Evolutionary conservation across 129 eudicot genomes (phyloP).

Genomic region (Centella asiatica): DNA sequence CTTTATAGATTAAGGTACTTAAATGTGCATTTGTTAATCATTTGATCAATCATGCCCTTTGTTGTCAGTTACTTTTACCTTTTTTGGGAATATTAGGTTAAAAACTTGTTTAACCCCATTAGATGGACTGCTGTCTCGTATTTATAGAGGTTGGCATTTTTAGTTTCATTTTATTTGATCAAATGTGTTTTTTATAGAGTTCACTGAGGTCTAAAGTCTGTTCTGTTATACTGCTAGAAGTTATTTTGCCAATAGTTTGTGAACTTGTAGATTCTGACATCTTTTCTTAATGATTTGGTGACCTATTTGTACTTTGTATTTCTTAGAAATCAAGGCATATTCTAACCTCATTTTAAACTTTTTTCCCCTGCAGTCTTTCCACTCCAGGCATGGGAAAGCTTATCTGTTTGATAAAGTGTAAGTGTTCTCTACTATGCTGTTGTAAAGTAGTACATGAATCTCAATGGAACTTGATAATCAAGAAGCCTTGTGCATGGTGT

Average conservation of each 20-base stretch:
- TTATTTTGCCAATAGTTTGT: too few species aligned
- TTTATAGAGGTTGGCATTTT: neutral
- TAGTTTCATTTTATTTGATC: neutral
- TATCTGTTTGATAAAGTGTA: slow-evolving; percentile 75
- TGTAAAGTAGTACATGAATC: neutral
- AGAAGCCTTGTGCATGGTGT: neutral
- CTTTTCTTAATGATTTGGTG: too few species aligned
- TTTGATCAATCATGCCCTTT: neutral
- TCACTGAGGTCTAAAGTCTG: neutral
- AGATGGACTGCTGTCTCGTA: neutral
- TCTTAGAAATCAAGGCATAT: neutral
- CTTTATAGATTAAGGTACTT: neutral
- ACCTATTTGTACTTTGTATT: too few species aligned
- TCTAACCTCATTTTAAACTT: neutral
- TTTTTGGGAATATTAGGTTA: neutral
- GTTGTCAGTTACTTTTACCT: neutral
- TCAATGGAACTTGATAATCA: neutral
- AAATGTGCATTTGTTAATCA: neutral
- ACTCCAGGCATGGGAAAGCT: slow-evolving; percentile 69
- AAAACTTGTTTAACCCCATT: neutral
- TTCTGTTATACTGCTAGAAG: too few species aligned
- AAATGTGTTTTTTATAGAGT: neutral
- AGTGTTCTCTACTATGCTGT: slow-evolving; percentile 16
- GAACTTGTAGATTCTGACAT: too few species aligned
- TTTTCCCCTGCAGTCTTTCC: slow-evolving; percentile 48